These are phyloP conservation scores for Phialophora expanda DNA, from an alignment of 2,329 filamentous ascomycete species.

Conservation along the genomic window DNA sequence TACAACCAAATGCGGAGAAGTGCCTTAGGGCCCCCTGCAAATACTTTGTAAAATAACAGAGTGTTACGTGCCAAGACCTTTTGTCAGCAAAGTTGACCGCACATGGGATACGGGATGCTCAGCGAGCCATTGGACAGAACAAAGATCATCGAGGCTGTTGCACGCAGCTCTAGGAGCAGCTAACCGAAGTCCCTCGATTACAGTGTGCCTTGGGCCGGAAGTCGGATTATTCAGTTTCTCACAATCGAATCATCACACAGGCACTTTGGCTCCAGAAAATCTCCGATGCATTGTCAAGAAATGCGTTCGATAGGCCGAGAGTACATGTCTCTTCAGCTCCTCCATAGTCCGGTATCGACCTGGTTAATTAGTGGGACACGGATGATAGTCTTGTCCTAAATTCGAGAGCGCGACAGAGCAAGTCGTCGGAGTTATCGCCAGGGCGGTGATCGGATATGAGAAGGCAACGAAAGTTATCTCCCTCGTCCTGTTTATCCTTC, in stretches of 20 bases:
- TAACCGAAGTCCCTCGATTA: not conserved
- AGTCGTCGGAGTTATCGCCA: not conserved
- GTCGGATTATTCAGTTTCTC: too few relatives aligned
- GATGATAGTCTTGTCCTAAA: not conserved
- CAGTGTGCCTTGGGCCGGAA: not conserved
- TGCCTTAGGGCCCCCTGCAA: too few relatives aligned
- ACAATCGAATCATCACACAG: not conserved
- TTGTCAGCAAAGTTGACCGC: too few relatives aligned
- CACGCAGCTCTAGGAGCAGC: not conserved
- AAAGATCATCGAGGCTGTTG: not conserved
- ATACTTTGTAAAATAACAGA: too few relatives aligned
- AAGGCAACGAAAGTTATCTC: not conserved
- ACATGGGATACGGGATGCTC: too few relatives aligned
- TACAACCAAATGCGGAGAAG: too few relatives aligned
- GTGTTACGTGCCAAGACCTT: too few relatives aligned
- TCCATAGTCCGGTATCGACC: not conserved
- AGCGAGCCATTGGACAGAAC: not conserved
- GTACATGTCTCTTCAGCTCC: not conserved
- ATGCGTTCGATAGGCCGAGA: not conserved
- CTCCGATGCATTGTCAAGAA: not conserved
- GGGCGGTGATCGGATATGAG: not conserved
- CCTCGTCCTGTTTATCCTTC: not conserved
- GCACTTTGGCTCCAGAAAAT: not conserved
- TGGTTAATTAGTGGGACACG: not conserved
- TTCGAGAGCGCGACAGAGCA: not conserved